phyloP scores from a whole-genome alignment of 106 monocot species.

The Ottelia alismoides region DNA sequence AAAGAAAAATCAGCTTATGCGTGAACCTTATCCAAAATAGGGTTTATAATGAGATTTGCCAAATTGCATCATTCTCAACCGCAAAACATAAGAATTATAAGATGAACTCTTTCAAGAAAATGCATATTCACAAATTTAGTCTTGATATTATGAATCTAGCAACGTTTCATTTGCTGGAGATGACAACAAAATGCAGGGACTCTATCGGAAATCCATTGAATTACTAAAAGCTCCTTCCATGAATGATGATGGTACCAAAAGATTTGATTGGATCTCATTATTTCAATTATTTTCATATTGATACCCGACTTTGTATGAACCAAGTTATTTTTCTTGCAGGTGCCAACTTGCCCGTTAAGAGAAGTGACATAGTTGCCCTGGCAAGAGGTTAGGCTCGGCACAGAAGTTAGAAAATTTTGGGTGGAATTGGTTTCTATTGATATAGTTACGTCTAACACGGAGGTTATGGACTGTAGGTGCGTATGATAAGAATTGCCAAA shows the following conservation, averaged over 20 bases:
- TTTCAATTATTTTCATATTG: background rate
- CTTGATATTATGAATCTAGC: too few species aligned
- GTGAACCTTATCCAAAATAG: too few species aligned
- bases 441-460: too few species aligned
- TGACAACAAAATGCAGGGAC: too few species aligned
- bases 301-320: background rate
- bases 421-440: too few species aligned
- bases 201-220: conserved; percentile 67
- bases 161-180: too few species aligned
- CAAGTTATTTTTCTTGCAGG: conserved; percentile 22
- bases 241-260: conserved; percentile 51
- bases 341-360: conserved; percentile 13
- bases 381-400: conserved; percentile 74
- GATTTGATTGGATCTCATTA: background rate
- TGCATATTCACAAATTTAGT: too few species aligned
- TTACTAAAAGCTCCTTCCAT: conserved; percentile 67
- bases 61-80: background rate
- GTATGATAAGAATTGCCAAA: background rate
- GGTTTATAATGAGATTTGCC: background rate
- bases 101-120: too few species aligned
- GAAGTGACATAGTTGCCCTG: conserved; percentile 51
- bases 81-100: background rate
- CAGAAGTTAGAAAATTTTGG: too few species aligned
- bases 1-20: too few species aligned
- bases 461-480: too few species aligned